Evolutionary conservation across 805 yeast genomes (phyloP), one percentile per base, ranked within the genome.

Genomic region (Hemisphaericaspora nanyangensis): DNA sequence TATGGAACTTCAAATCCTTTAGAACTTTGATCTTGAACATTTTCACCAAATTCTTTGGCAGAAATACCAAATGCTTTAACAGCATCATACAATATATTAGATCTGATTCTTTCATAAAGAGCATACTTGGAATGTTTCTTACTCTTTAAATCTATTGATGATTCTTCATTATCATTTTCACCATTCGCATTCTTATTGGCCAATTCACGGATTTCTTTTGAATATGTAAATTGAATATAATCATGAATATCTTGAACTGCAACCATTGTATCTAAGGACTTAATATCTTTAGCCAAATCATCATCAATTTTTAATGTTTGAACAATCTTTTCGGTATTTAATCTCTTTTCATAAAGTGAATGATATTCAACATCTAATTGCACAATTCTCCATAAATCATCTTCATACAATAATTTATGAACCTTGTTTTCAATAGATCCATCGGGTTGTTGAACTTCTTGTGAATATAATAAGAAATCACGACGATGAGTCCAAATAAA

Each of bases 401-500:
- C 90, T 62, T 85, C 95, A 39, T 70, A 76, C 40, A 85, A 64
- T 34, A 81, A 59, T 46, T 74, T 76, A 46, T 69, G 76, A 10
- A 76, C 77, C 17, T 55, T 55, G 24, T 54, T 61, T 43, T 51
- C 51, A 13, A 48, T 38, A 5, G 48, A 38, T 5, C 77, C 70
- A 29, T 70, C 73, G 12, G 60, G 67, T 28, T 59, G 60, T 20
- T 56, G 50, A 12, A 58, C 58, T 28, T 77, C 77, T 30, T 72
- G 72, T 7, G 86, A 75, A 50, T 70, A 70, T 43, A 85, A 65
- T 15, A 88, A 69, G 56, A 85, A 88, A 61, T 93, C 98, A 63
- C 95, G 85, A 59, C 98, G 85, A 56, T 89, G 95, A 18, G 89
- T 85, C 85, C 95, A 89, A 44, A 93, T 89, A 52, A 89, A 86